Evolutionary conservation across 257 asterid genomes (phyloP).

Genomic region (Capsicum rhomboideum): DNA sequence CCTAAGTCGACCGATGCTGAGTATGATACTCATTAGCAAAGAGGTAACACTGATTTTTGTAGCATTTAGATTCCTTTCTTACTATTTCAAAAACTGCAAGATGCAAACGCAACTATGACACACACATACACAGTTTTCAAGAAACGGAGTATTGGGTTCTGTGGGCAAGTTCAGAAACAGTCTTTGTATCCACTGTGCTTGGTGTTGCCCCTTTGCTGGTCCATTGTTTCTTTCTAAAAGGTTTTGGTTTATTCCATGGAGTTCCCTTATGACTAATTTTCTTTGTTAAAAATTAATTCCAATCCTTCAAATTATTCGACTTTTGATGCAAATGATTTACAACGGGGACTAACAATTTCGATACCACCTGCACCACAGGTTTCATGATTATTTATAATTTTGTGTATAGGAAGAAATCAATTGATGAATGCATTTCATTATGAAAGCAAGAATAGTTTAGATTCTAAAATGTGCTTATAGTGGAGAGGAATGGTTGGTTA

Average conservation of each 20-base stretch:
- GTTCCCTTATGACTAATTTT: background rate
- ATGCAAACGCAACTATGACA: background rate
- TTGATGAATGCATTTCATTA: background rate
- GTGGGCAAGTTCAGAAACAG: background rate
- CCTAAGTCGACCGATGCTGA: conserved; percentile 92
- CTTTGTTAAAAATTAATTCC: background rate
- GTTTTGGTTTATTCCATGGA: background rate
- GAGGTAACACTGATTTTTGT: conserved; percentile 41
- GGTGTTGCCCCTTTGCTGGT: background rate
- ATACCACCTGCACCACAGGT: background rate
- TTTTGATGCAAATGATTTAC: background rate
- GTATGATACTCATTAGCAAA: conserved; percentile 84
- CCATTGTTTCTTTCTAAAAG: background rate
- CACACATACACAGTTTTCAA: background rate
- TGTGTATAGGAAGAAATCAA: background rate
- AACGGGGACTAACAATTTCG: background rate
- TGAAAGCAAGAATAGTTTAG: background rate
- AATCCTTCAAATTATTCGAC: background rate
- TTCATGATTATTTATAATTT: background rate
- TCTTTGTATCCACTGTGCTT: background rate
- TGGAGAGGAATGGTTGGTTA: background rate
- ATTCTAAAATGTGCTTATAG: background rate
- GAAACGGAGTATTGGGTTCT: too few relatives aligned
- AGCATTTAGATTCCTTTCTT: background rate
- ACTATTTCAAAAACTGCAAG: background rate